Base-by-base conservation (phyloP, 1,284 basidiomycete genomes). In the Ganoderma resinaceum region DNA sequence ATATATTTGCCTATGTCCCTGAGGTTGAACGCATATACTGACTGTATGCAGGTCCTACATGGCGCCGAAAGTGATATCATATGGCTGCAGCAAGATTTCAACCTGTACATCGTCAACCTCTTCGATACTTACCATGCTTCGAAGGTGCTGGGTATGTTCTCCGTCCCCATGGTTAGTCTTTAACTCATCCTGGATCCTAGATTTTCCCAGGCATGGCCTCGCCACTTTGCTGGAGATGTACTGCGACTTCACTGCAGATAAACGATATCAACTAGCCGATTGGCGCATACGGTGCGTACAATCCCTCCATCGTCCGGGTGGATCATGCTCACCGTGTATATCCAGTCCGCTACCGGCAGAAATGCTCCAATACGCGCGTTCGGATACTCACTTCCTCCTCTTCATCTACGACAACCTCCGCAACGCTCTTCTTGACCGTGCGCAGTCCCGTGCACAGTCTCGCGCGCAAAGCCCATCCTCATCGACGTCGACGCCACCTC, bases 71-170 rank as follows among this genome's bases (percentile, higher is more conserved):
- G 92, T 71, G 97, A 99, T 78, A 91, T 99, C 29, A 83, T 96
- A 8, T 99, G 97, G 97, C 86, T 99, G 18, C 97, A 99, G 79
- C 94, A 96, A 78, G 94, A 99, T 78, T 96, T 99, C 78, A 95
- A 95, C 64, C 78, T 99, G 2, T 99, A 96, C 79, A 85, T 99
- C 60, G 96, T 99, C 70, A 95, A 96, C 70, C 82, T 99, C 11
- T 99, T 99, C 78, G 97, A 99, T 78, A 99, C 98, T 0, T 99
- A 91, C 78, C 96, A 99, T 75, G 97, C 97, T 1, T 95, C 95
- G 0, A 94, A 93, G 75, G 83, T 95, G 0, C 83, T 98, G 64
- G 90, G 93, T 94, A 76, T 57, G 62, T 65, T 20, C 66, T 46
- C 3, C 9, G 23, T 49, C 31, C 16, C 20, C 20, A 37, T 65